A percentile compares a stretch with the other conserved stretches of the same genome.
Conservation (phyloP, 352 stramenopile species). For the Phytophthora meadii region DNA sequence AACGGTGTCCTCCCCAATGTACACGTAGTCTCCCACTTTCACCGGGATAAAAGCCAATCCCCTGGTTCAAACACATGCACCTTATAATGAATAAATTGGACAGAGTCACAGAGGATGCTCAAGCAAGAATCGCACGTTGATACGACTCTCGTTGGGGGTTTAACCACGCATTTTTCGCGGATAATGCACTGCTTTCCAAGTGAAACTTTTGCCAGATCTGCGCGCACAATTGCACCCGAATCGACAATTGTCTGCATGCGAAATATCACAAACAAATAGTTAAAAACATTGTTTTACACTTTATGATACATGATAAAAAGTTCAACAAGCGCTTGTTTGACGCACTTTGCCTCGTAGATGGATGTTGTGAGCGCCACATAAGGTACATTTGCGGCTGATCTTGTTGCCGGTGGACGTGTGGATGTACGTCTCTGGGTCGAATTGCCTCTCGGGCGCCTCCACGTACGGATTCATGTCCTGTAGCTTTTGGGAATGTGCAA, state of each 20-base stretch:
- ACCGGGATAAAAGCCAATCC: conserved; percentile 85
- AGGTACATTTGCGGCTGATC: conserved; percentile 69
- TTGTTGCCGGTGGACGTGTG: conserved; percentile 77
- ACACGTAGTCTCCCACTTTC: conserved; percentile 85
- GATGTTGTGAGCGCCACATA: conserved; percentile 76
- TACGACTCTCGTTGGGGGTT: conserved; percentile 69
- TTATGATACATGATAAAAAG: not conserved
- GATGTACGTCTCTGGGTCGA: conserved; percentile 69
- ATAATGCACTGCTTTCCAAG: conserved; percentile 87
- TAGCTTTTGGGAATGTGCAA: not conserved
- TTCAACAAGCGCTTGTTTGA: not conserved
- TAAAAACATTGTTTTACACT: not conserved
- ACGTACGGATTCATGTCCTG: conserved; percentile 63
- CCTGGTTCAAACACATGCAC: conserved; percentile 31
- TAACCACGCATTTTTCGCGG: conserved; percentile 70
- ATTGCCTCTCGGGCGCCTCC: conserved; percentile 55
- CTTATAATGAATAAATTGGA: conserved; percentile 3
- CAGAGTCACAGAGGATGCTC: too few species aligned
- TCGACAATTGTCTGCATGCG: conserved; percentile 71
- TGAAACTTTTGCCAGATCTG: conserved; percentile 84
- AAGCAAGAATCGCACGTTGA: conserved; percentile 49
- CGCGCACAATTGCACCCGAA: conserved; percentile 72
- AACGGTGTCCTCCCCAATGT: conserved; percentile 75
- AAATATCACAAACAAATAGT: conserved; percentile 1
- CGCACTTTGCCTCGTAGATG: conserved; percentile 74